Base-by-base conservation (phyloP, 2,329 filamentous ascomycete genomes). In the Tolypocladium amazonense region DNA sequence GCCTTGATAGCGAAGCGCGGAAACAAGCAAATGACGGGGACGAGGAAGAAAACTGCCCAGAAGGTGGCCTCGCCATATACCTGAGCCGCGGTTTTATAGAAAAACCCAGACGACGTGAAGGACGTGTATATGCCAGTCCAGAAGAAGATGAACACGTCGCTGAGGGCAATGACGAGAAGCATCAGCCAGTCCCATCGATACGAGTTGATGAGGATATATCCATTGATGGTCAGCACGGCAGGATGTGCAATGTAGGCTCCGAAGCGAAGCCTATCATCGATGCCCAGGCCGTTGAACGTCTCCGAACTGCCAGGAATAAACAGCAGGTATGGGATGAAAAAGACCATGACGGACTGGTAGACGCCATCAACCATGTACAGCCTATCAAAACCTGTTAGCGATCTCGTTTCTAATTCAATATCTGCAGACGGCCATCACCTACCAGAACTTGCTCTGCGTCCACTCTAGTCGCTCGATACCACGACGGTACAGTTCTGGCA, bases 151-250 rank as follows among this genome's bases (percentile, higher is more conserved):
- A 97, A 84, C 37, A 97, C 72, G 63, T 89, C 88, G 75, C 92
- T 96, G 72, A 97, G 82, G 30, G 76, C 75, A 57, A 95, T 88
- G 63, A 97, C 88, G 61, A 96, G 78, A 27, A 92, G 75, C 76
- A 95, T 95, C 68, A 99, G 80, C 93, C 93, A 99, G 73, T 99
- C 94, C 94, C 94, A 99, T 62, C 93, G 86, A 74, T 96, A 97
- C 0, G 90, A 95, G 75, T 99, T 99, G 77, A 97, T 86, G 64
- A 99, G 79, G 66, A 99, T 90, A 77, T 97, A 99, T 61, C 88
- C 78, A 74, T 99, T 99, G 79, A 96, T 95, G 47, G 90, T 88
- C 65, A 96, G 77, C 61, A 99, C 87, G 8, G 90, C 87, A 18
- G 90, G 89, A 60, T 90, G 90, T 3, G 87, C 92, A 66, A 97